phyloP scores from a whole-genome alignment of 164 flowering plant species.

The Umbilicus rupestris region DNA sequence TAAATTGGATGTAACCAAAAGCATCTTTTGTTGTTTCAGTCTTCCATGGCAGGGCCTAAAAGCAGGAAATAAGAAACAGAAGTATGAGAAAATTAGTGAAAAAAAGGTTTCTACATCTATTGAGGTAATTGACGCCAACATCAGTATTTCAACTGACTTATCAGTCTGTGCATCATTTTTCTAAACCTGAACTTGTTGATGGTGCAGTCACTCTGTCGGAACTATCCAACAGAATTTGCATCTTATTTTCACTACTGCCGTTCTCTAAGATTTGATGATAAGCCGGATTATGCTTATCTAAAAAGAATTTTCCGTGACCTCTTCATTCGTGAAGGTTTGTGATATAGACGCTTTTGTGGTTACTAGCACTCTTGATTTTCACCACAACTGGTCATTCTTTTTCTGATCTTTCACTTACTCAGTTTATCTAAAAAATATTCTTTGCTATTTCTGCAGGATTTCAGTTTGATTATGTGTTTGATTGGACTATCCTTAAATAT shows the following conservation, averaged over 20 bases:
- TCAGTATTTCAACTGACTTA: not conserved
- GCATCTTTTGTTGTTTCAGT: slow-evolving; percentile 18
- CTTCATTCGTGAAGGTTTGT: no score
- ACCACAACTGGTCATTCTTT: not conserved
- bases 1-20: not conserved
- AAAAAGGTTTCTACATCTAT: slow-evolving; percentile 67
- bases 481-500: no score
- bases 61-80: slow-evolving; percentile 68
- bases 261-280: no score
- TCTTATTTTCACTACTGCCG: slow-evolving; percentile 94
- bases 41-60: no score
- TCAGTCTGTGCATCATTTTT: not conserved
- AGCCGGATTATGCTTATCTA: no score
- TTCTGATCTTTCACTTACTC: not conserved
- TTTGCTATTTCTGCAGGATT: slow-evolving; percentile 30
- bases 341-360: not conserved
- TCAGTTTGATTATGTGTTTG: no score
- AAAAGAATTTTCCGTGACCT: no score
- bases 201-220: slow-evolving; percentile 71
- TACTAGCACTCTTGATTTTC: not conserved
- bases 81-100: slow-evolving; percentile 66
- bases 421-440: not conserved
- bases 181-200: not conserved
- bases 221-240: slow-evolving; percentile 94
- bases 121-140: slow-evolving; percentile 29